These are phyloP conservation scores for Globisporangium camurandrum DNA, from an alignment of 352 stramenopile species.

Conservation along the genomic window DNA sequence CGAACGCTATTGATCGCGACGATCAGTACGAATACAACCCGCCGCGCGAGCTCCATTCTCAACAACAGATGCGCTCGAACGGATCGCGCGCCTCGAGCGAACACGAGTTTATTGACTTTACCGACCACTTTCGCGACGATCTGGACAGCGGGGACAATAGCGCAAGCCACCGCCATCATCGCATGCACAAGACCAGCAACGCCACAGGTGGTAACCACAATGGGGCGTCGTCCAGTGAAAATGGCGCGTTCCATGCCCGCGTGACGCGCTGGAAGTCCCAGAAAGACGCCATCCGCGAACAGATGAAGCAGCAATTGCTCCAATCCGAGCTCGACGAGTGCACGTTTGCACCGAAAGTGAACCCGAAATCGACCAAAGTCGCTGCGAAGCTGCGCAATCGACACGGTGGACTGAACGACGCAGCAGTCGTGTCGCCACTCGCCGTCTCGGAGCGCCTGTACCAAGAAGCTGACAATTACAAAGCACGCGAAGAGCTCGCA, in stretches of 20 bases:
- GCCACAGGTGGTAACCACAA: conserved; percentile 15
- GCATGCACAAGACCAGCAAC: no score
- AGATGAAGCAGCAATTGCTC: conserved; percentile 75
- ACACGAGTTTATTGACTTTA: conserved; percentile 41
- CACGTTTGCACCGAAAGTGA: conserved; percentile 69
- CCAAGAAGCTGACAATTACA: conserved; percentile 71
- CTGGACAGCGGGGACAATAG: conserved; percentile 17
- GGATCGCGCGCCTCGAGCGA: conserved; percentile 4
- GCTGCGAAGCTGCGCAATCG: conserved; percentile 46
- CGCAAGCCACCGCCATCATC: no score
- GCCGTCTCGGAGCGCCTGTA: conserved; percentile 65
- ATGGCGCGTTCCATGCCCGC: conserved; percentile 57
- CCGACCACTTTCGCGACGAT: conserved; percentile 35
- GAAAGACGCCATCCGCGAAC: conserved; percentile 64
- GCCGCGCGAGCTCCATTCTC: conserved; percentile 13
- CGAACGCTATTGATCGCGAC: background rate
- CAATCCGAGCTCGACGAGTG: conserved; percentile 70
- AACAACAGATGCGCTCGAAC: conserved; percentile 4
- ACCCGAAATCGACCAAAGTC: conserved; percentile 67
- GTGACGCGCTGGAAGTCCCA: conserved; percentile 75
- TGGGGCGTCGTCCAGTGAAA: conserved; percentile 9
- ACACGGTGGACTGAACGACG: conserved; percentile 16
- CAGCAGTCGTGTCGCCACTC: conserved; percentile 17
- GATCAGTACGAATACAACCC: conserved; percentile 22
- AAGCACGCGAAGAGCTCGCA: conserved; percentile 59